These are phyloP conservation scores for Naematelia encephala DNA, from an alignment of 768 basidiomycete genomes.

Conservation along the genomic window DNA sequence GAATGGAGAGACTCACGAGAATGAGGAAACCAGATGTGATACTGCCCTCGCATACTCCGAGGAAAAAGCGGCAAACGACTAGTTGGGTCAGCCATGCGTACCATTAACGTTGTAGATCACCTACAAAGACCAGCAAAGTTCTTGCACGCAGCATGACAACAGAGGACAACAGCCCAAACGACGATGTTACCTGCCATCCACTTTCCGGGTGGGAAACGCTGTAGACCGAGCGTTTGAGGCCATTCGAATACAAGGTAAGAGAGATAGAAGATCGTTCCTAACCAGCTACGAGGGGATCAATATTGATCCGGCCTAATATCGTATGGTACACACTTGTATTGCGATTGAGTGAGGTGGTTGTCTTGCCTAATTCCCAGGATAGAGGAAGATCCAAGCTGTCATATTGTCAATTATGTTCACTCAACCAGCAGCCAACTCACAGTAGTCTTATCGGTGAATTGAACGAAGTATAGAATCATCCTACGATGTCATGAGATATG, in stretches of 20 bases:
- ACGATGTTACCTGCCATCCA: conserved; percentile 33
- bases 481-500: no score
- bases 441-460: no score
- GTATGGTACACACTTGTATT: conserved; percentile 26
- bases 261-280: conserved; percentile 50
- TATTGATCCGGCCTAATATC: no score
- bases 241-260: conserved; percentile 37
- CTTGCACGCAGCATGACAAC: conserved; percentile 24
- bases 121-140: conserved; percentile 35
- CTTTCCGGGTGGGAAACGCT: conserved; percentile 40
- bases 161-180: conserved; percentile 30
- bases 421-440: no score
- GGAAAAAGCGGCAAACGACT: conserved; percentile 22
- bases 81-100: no score
- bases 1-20: conserved; percentile 53
- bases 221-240: conserved; percentile 34
- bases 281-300: no score
- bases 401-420: no score
- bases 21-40: conserved; percentile 57
- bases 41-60: conserved; percentile 54
- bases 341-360: conserved; percentile 12
- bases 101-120: no score
- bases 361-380: conserved; percentile 38
- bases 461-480: no score
- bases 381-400: conserved; percentile 24